Conservation (phyloP, 176 grass and related monocot species). For the Cymbopogon citratus region DNA sequence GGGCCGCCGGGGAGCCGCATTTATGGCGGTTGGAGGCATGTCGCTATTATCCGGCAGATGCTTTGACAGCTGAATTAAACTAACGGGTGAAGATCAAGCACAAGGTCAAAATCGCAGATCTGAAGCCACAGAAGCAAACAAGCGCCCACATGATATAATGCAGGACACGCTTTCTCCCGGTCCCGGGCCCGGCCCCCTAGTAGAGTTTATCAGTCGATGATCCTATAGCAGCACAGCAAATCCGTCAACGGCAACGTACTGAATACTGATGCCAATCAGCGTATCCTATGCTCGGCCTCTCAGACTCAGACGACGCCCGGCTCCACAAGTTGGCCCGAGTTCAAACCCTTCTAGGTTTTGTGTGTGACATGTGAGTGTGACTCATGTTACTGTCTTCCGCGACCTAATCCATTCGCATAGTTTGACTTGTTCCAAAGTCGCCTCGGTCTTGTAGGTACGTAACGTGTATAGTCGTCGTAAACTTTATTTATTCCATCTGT, state of each 20-base stretch:
- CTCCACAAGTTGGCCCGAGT: not conserved
- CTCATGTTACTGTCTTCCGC: constrained; percentile 21
- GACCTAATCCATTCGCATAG: not conserved
- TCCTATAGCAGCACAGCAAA: not conserved
- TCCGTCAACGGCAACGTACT: not conserved
- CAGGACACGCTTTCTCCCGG: not conserved
- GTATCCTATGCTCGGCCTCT: not conserved
- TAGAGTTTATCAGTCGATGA: not conserved
- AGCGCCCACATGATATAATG: constrained; percentile 21
- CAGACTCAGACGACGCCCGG: no score
- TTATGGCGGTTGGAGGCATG: constrained; percentile 52
- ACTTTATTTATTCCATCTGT: not conserved
- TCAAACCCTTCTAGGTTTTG: not conserved
- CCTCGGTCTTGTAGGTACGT: not conserved
- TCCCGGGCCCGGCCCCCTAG: not conserved
- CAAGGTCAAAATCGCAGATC: constrained; percentile 48
- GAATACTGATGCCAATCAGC: not conserved
- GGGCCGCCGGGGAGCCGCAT: not conserved
- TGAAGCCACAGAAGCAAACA: constrained; percentile 29
- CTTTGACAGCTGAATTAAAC: constrained; percentile 41
- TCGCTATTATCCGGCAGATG: constrained; percentile 41
- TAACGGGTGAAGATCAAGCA: constrained; percentile 1
- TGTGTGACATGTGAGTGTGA: constrained; percentile 20
- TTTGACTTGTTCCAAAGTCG: constrained; percentile 34
- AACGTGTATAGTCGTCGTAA: not conserved